Base-by-base conservation (phyloP, 2,329 filamentous ascomycete genomes). In the Conoideocrella luteorostrata region DNA sequence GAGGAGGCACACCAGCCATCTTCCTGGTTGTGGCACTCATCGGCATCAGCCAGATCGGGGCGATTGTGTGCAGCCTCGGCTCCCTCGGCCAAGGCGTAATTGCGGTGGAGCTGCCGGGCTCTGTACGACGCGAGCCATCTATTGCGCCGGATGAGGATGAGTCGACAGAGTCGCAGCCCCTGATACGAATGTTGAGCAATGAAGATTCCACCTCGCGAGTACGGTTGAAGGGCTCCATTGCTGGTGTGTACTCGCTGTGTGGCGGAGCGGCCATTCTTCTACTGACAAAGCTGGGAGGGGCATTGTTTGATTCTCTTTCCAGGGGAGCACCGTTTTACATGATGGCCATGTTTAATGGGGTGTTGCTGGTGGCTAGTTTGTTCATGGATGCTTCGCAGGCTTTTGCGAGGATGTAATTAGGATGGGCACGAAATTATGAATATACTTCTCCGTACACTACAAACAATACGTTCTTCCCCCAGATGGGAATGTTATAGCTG, bases 41-140 rank as follows among this genome's bases (percentile, higher is more conserved):
- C 30, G 93, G 93, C 12, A 79, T 95, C 57, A 94, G 88, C 56
- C 93, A 98, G 64, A 97, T 98, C 49, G 93, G 91, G 2, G 86
- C 89, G 10, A 97, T 98, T 47, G 93, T 98, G 1, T 96, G 90
- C 67, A 95, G 88, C 51, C 75, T 98, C n/a, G 89, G 87, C 1
- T 80, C 93, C 1, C 75, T 98, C 3, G 88, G 88, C 29, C 80
- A 81, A 13, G 90, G 89, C 4, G 84, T 97, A 18, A 71, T 94
- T 18, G 68, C 70, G 5, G 69, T 66, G 2, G 73, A 77, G 37
- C 52, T 68, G 4, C 58, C 59, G 11, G 54, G 54, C 23, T 51
- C 53, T 2, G 52, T 35, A 30, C 54, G 43, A 45, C 48, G 49
- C 10, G 51, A 56, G 33, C 48, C 58, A 4, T 56, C 59, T 0